Evolutionary conservation across 176 grass and related monocot species (phyloP).

Genomic region (Zoysia japonica): DNA sequence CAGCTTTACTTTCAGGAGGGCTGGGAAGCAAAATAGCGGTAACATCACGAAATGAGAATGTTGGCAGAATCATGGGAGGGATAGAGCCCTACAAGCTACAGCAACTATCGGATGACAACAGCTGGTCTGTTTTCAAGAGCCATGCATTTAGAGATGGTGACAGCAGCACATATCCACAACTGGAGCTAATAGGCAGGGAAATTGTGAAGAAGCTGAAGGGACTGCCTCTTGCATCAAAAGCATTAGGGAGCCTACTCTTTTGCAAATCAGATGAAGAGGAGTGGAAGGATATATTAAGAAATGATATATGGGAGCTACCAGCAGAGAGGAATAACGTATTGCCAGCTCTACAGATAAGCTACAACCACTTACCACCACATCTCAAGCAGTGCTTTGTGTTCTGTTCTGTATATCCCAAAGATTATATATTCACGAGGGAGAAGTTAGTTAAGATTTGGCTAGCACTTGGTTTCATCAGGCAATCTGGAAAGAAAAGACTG

Average conservation of each 20-base stretch:
- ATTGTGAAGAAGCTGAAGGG: constrained; percentile 73
- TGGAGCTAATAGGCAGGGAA: constrained; percentile 58
- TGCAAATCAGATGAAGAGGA: constrained; percentile 57
- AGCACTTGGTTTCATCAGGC: constrained; percentile 56
- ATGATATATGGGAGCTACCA: constrained; percentile 63
- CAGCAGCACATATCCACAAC: constrained; percentile 36
- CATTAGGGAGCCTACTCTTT: constrained; percentile 68
- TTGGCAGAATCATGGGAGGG: constrained; percentile 63
- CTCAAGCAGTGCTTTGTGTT: constrained; percentile 83
- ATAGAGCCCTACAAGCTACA: constrained; percentile 52
- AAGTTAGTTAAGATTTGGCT: constrained; percentile 68
- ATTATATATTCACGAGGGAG: constrained; percentile 61
- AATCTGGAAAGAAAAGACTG: constrained; percentile 44
- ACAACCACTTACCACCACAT: constrained; percentile 63
- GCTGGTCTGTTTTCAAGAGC: constrained; percentile 63
- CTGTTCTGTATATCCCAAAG: constrained; percentile 76
- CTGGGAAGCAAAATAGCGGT: constrained; percentile 76
- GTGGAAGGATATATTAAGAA: constrained; percentile 64
- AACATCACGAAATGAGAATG: constrained; percentile 61
- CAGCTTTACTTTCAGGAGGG: constrained; percentile 60
- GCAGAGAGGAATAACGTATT: constrained; percentile 53
- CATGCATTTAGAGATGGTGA: constrained; percentile 59
- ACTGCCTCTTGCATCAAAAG: constrained; percentile 65
- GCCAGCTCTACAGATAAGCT: constrained; percentile 70
- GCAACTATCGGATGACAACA: constrained; percentile 59